Conservation (phyloP, 129 eudicot genomes). For the Lactuca sativa region DNA sequence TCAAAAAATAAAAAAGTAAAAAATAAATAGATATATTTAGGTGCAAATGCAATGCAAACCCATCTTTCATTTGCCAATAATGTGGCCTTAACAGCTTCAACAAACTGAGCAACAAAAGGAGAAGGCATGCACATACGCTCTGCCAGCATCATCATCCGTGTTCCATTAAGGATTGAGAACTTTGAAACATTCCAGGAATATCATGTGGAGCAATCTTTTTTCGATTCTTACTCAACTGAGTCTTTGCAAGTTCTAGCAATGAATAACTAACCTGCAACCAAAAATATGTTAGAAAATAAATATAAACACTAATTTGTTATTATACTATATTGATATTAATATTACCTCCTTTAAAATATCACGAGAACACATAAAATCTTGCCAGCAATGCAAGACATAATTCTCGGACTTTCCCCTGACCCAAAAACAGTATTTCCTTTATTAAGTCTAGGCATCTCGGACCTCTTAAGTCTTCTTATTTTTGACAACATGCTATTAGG, state of each 20-base stretch:
- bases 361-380: conserved; percentile 93
- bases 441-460: conserved; percentile 80
- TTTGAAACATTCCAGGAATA: conserved; percentile 74
- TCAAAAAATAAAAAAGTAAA: neutral
- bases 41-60: conserved; percentile 45
- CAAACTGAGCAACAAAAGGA: conserved; percentile 82
- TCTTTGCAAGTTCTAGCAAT: conserved; percentile 87
- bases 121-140: conserved; percentile 99
- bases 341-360: conserved; percentile 90
- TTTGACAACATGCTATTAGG: conserved; percentile 94
- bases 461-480: conserved; percentile 92
- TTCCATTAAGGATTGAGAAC: conserved; percentile 67
- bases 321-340: neutral
- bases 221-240: conserved; percentile 81
- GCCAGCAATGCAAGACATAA: conserved; percentile 95
- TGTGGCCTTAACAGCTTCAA: conserved; percentile 88
- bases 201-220: conserved; percentile 93
- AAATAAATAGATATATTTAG: neutral
- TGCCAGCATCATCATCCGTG: conserved; percentile 83
- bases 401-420: conserved; percentile 94
- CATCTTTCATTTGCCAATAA: conserved; percentile 90
- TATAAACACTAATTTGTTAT: conserved; percentile 4
- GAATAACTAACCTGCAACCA: conserved; percentile 90
- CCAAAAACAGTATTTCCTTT: conserved; percentile 84
- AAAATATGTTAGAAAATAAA: conserved; percentile 12